A percentile compares a stretch with the other conserved stretches of the same genome.
Evolutionary conservation across 768 basidiomycete genomes (phyloP).

Genomic region (Panellus pusillus): DNA sequence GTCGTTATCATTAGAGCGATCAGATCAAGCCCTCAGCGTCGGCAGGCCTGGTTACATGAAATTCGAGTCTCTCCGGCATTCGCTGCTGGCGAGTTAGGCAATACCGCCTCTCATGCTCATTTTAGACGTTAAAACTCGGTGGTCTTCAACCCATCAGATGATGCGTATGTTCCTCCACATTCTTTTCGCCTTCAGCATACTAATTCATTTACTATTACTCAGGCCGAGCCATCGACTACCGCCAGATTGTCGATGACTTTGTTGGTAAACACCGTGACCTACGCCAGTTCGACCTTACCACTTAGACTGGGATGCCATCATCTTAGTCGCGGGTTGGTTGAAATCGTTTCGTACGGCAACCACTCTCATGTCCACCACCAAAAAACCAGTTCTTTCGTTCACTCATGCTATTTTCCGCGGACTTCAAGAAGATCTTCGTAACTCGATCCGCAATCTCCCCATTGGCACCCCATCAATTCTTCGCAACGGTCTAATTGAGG

Average conservation of each 20-base stretch:
- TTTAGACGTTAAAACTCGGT: slow-evolving; percentile 29
- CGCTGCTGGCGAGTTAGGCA: background rate
- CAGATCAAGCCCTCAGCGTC: slow-evolving; percentile 21
- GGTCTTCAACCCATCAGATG: slow-evolving; percentile 34
- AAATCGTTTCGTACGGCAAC: background rate
- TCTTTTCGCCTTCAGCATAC: background rate
- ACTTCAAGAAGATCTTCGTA: background rate
- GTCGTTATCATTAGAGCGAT: slow-evolving; percentile 18
- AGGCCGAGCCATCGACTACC: background rate
- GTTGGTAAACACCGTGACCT: background rate
- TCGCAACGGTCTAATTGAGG: background rate
- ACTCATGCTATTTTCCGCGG: background rate
- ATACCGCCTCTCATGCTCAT: slow-evolving; percentile 27
- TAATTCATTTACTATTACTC: background rate
- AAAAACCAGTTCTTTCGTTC: background rate
- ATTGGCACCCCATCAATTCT: background rate
- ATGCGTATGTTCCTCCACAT: slow-evolving; percentile 20
- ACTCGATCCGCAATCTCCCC: background rate
- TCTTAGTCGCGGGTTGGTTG: background rate
- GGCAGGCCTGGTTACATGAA: slow-evolving; percentile 8
- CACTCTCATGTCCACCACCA: background rate
- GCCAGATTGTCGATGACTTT: background rate
- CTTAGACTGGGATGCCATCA: background rate
- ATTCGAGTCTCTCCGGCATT: background rate
- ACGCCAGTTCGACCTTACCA: background rate